Conservation (phyloP, 495 filamentous ascomycete genomes). For the Evernia prunastri region DNA sequence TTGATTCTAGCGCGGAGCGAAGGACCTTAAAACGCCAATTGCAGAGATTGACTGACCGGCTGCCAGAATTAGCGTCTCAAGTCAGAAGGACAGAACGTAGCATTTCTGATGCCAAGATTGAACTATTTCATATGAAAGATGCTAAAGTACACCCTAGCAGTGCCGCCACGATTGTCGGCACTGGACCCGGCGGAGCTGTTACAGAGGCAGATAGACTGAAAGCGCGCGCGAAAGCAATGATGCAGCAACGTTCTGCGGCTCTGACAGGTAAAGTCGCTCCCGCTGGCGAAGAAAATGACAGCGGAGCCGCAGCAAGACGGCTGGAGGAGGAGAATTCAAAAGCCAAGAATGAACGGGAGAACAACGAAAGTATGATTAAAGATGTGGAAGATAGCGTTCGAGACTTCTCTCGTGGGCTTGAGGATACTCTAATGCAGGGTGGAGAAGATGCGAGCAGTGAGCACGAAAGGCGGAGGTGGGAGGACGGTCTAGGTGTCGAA, state of each 20-base stretch:
- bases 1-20: slow-evolving; percentile 81
- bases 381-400: slow-evolving; percentile 96
- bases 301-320: slow-evolving; percentile 68
- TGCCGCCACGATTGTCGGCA: slow-evolving; percentile 79
- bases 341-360: slow-evolving; percentile 77
- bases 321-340: slow-evolving; percentile 81
- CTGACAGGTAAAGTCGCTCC: slow-evolving; percentile 72
- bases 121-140: slow-evolving; percentile 88
- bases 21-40: slow-evolving; percentile 80
- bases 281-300: slow-evolving; percentile 56
- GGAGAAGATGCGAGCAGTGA: slow-evolving; percentile 62
- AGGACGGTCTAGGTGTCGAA: slow-evolving; percentile 93
- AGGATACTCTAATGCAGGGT: slow-evolving; percentile 79
- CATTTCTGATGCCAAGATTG: slow-evolving; percentile 87
- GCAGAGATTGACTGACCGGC: slow-evolving; percentile 77
- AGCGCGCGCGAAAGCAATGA: slow-evolving; percentile 91
- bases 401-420: slow-evolving; percentile 78
- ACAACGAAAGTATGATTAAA: slow-evolving; percentile 88
- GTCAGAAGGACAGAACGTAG: slow-evolving; percentile 85
- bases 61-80: slow-evolving; percentile 87
- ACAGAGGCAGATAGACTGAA: slow-evolving; percentile 94
- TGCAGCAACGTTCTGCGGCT: slow-evolving; percentile 94
- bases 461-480: slow-evolving; percentile 91
- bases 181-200: slow-evolving; percentile 82
- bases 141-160: slow-evolving; percentile 85